A percentile compares a stretch with the other conserved stretches of the same genome.
Evolutionary conservation across 169 alveolate species (phyloP).

Genomic region (Cryptosporidium meleagridis): DNA sequence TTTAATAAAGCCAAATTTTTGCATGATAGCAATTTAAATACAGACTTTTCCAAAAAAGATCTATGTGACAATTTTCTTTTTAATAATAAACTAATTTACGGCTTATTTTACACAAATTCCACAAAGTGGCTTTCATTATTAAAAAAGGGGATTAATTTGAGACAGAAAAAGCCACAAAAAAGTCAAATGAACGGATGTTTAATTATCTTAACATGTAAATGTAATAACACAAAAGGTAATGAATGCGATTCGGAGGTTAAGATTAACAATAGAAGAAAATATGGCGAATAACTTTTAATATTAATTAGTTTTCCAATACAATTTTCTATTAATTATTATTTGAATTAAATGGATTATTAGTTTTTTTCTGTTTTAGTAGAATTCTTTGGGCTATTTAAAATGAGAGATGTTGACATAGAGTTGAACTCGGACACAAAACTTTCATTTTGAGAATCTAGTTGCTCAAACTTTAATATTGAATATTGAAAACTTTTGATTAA

Average conservation of each 20-base stretch:
- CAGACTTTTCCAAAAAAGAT: background rate
- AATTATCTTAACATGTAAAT: constrained; percentile 27
- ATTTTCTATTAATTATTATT: background rate
- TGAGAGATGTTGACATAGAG: background rate
- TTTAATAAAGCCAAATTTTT: background rate
- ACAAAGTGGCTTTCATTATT: constrained; percentile 44
- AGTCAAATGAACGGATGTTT: constrained; percentile 23
- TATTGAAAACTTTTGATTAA: background rate
- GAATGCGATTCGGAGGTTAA: background rate
- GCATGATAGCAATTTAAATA: background rate
- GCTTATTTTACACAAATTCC: constrained; percentile 44
- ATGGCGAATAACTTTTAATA: constrained; percentile 2
- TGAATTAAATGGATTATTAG: background rate
- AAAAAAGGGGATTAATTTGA: background rate
- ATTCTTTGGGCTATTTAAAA: background rate
- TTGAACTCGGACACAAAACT: background rate
- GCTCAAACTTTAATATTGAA: background rate
- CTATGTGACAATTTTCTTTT: background rate
- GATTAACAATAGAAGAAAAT: constrained; percentile 21
- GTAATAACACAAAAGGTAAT: background rate
- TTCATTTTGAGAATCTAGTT: background rate
- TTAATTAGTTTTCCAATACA: background rate
- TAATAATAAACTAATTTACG: constrained; percentile 13
- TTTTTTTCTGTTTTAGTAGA: background rate
- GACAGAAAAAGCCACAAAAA: background rate